Conservation (phyloP, 176 grass and related monocot genomes). For the Phoenix roebelenii region DNA sequence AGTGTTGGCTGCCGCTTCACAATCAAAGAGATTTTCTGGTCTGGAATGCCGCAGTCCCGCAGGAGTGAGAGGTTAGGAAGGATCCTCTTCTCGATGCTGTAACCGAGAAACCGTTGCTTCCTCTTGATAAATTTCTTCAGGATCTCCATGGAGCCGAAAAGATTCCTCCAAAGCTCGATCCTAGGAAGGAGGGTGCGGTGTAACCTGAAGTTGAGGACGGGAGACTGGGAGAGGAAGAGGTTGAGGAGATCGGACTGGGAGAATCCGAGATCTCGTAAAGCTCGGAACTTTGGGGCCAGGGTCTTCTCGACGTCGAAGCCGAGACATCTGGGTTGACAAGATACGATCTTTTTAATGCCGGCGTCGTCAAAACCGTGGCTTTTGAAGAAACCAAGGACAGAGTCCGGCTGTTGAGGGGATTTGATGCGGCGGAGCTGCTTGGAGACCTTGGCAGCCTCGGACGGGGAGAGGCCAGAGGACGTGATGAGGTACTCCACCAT, state of each 20-base stretch:
- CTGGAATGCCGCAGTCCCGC: slow-evolving; percentile 19
- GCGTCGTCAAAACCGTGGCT: neutral
- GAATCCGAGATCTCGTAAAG: slow-evolving; percentile 23
- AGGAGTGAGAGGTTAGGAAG: slow-evolving; percentile 39
- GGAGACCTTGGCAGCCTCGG: neutral
- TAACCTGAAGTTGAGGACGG: neutral
- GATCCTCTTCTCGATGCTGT: slow-evolving; percentile 24
- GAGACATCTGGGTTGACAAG: too few species aligned
- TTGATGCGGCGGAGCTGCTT: neutral
- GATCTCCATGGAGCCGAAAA: slow-evolving; percentile 21
- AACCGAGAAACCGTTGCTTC: slow-evolving; percentile 16
- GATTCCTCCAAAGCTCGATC: slow-evolving; percentile 38
- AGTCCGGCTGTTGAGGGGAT: slow-evolving; percentile 5
- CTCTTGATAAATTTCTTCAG: slow-evolving; percentile 19
- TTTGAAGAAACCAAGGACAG: slow-evolving; percentile 11
- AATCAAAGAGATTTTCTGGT: slow-evolving; percentile 7
- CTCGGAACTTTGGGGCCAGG: slow-evolving; percentile 22
- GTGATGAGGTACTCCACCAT: slow-evolving; percentile 39
- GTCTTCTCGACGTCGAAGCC: slow-evolving; percentile 29
- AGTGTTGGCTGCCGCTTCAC: slow-evolving; percentile 9
- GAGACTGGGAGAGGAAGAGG: neutral
- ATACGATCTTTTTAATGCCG: neutral
- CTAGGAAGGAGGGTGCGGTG: slow-evolving; percentile 17
- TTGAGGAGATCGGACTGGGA: slow-evolving; percentile 13
- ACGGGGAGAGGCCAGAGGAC: slow-evolving; percentile 13